These are phyloP conservation scores for Solanum paucissectum DNA, from an alignment of 257 asterid genomes.

Conservation along the genomic window DNA sequence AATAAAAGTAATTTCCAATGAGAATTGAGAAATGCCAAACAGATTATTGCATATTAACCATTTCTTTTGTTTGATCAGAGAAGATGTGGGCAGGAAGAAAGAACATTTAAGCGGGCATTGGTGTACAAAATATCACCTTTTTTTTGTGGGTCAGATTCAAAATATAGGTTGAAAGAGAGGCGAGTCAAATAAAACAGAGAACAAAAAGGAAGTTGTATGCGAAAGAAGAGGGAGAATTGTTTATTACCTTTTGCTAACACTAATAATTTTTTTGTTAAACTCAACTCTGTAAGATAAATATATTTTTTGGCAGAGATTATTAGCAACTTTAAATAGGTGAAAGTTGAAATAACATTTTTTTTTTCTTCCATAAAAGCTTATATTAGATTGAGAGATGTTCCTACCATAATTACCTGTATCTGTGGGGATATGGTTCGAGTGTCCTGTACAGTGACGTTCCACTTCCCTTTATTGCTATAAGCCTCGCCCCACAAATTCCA, in stretches of 20 bases:
- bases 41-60: neutral
- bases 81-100: neutral
- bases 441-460: slow-evolving; percentile 22
- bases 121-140: neutral
- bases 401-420: slow-evolving; percentile 2
- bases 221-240: no score
- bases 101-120: neutral
- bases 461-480: slow-evolving; percentile 15
- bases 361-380: neutral
- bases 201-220: no score
- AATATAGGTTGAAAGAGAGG: no score
- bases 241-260: neutral
- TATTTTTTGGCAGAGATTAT: neutral
- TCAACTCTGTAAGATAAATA: no score
- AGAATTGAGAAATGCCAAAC: no score
- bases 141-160: neutral
- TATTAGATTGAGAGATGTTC: neutral
- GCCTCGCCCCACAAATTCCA: slow-evolving; percentile 22
- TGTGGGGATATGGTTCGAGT: neutral
- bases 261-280: no score
- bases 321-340: neutral
- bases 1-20: no score
- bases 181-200: no score
- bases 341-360: neutral
- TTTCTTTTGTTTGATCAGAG: neutral